These are phyloP conservation scores for Microsporum ferrugineum DNA, from an alignment of 2,329 filamentous ascomycete genomes.

Conservation along the genomic window DNA sequence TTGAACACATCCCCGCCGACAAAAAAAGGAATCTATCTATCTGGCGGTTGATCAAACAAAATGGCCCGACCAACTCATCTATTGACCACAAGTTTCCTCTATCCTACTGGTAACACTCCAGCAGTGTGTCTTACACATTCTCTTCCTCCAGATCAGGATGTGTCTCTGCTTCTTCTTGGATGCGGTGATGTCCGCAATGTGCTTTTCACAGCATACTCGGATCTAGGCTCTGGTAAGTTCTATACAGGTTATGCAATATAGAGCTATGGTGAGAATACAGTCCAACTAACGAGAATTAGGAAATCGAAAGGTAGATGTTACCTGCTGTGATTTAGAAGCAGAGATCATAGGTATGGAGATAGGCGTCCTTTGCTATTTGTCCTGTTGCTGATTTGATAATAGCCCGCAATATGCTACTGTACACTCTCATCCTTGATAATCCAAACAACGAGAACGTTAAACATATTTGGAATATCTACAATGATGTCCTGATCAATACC, in stretches of 20 bases:
- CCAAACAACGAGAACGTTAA: constrained; percentile 18
- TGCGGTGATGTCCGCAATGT: constrained; percentile 49
- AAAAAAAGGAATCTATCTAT: background rate
- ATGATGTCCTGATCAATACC: constrained; percentile 40
- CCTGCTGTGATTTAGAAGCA: constrained; percentile 45
- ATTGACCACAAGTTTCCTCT: constrained; percentile 23
- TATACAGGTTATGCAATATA: background rate
- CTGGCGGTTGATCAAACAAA: background rate
- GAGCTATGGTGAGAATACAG: background rate
- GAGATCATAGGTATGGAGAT: constrained; percentile 39
- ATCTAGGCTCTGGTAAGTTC: constrained; percentile 17
- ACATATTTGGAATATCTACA: constrained; percentile 45
- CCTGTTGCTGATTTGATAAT: background rate
- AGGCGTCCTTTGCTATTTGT: background rate
- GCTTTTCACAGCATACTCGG: constrained; percentile 42
- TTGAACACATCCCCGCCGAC: background rate
- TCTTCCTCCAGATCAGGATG: constrained; percentile 41
- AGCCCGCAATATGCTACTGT: constrained; percentile 47
- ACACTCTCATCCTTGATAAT: constrained; percentile 42
- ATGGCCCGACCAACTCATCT: constrained; percentile 5
- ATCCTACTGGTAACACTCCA: constrained; percentile 40
- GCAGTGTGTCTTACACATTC: constrained; percentile 40
- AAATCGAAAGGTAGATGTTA: constrained; percentile 41
- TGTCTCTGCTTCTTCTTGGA: constrained; percentile 43
- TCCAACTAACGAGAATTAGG: background rate